Conservation (phyloP, 768 basidiomycete genomes). For the Russula sp. region DNA sequence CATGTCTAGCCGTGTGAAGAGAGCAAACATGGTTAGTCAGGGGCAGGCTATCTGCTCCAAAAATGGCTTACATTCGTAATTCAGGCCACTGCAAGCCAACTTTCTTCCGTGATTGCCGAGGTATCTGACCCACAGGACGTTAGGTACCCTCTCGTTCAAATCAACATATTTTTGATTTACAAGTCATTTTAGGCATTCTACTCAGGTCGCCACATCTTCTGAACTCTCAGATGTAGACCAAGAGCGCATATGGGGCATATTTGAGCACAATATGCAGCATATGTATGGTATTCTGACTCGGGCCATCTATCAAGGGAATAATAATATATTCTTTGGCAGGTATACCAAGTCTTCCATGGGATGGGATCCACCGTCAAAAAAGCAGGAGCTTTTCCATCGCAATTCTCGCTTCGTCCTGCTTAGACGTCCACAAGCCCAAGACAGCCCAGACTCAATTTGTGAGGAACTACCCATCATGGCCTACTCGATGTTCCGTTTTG, state of each 20-base stretch:
- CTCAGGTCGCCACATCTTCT: constrained; percentile 5
- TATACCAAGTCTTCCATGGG: constrained; percentile 54
- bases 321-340: constrained; percentile 29
- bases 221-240: constrained; percentile 11
- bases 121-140: background rate
- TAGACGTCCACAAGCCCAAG: background rate
- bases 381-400: constrained; percentile 50
- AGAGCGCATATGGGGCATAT: constrained; percentile 14
- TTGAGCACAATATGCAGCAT: constrained; percentile 16
- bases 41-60: too few relatives aligned
- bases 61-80: background rate
- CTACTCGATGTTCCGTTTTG: constrained; percentile 65
- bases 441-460: constrained; percentile 14
- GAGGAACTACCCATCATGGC: constrained; percentile 28
- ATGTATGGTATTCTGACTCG: constrained; percentile 3
- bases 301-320: background rate
- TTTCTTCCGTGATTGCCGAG: background rate
- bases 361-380: constrained; percentile 54
- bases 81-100: constrained; percentile 13
- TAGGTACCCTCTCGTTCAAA: background rate
- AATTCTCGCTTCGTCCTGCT: constrained; percentile 56
- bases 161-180: background rate
- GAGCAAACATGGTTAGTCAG: constrained; percentile 17
- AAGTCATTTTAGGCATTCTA: background rate
- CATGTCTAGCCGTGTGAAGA: constrained; percentile 16